Evolutionary conservation across 306 rosid genomes (phyloP), one percentile per base, ranked within the genome.

Genomic region (Gastrolobium bilobum): DNA sequence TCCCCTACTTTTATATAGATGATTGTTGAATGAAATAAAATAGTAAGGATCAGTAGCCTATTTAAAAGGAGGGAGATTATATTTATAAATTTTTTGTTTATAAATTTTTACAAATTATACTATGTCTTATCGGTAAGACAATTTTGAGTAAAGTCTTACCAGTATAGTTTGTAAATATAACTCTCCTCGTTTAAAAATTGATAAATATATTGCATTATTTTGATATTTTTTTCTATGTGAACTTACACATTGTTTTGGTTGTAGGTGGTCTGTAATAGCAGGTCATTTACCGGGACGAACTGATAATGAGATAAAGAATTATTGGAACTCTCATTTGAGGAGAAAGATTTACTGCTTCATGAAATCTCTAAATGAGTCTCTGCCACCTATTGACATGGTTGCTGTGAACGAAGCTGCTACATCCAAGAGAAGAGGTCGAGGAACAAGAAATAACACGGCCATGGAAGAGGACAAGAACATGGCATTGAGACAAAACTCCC

Each of bases 231-330:
- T n/a, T 81, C 14, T 51, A 2, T 7, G 50, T 3, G 26, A 51
- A 56, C 7, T 31, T 9, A 9, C 4, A 37, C 8, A 59, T 8
- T n/a, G 35, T 53, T 30, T 30, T 81, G 39, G 47, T 44, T 77
- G 80, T 62, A 94, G 98, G 89, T 94, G 98, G 98, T 94, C 98
- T 10, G 68, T 90, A 26, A 94, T 94, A 79, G 94, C 98, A 2
- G 90, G 87, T 5, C 87, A 88, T 68, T 80, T 94, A 64, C 97
- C 96, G 0, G 98, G 98, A 59, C 29, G 98, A 73, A 94, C 98
- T 0, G 97, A 94, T 46, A 91, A 93, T 63, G 90, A 90, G 85
- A 93, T 91, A 71, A 93, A 93, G 79, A 93, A 93, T 61, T 93
- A 90, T 54, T 91, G 97, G 98, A 94, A 92, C 86, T 91, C 97